Evolutionary conservation across 768 basidiomycete species (phyloP).

Genomic region (Mycena indigotica): DNA sequence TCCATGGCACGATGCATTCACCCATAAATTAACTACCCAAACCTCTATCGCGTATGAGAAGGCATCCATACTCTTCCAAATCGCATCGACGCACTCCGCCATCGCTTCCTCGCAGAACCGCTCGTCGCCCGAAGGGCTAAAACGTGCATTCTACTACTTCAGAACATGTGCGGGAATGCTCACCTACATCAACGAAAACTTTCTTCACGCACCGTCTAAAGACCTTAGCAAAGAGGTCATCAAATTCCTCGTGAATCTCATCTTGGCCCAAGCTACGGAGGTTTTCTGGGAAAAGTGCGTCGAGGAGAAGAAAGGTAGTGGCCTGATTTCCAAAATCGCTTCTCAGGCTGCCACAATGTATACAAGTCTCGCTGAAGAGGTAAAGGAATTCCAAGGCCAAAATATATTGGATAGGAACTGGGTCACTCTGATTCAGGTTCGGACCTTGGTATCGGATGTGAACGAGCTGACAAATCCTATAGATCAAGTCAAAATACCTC

Average conservation of each 20-base stretch:
- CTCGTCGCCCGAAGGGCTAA: slow-evolving; percentile 88
- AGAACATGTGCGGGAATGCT: slow-evolving; percentile 93
- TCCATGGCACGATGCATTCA: slow-evolving; percentile 97
- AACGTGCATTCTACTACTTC: slow-evolving; percentile 91
- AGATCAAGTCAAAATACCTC: slow-evolving; percentile 94
- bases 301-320: slow-evolving; percentile 86
- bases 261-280: slow-evolving; percentile 92
- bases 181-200: slow-evolving; percentile 99
- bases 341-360: slow-evolving; percentile 85
- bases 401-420: slow-evolving; percentile 95
- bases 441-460: no score
- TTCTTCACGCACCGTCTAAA: slow-evolving; percentile 94
- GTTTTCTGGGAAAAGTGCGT: slow-evolving; percentile 94
- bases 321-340: slow-evolving; percentile 81
- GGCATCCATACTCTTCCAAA: slow-evolving; percentile 95
- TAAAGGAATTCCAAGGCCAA: slow-evolving; percentile 96
- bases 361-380: slow-evolving; percentile 79
- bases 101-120: slow-evolving; percentile 86
- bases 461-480: no score
- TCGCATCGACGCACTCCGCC: slow-evolving; percentile 90
- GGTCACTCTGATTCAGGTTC: slow-evolving; percentile 82
- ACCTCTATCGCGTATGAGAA: slow-evolving; percentile 98
- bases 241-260: slow-evolving; percentile 87
- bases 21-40: slow-evolving; percentile 88
- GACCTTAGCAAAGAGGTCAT: slow-evolving; percentile 93